Conservation (phyloP, 2,329 filamentous ascomycete genomes). For the Ascocoryne sarcoides region DNA sequence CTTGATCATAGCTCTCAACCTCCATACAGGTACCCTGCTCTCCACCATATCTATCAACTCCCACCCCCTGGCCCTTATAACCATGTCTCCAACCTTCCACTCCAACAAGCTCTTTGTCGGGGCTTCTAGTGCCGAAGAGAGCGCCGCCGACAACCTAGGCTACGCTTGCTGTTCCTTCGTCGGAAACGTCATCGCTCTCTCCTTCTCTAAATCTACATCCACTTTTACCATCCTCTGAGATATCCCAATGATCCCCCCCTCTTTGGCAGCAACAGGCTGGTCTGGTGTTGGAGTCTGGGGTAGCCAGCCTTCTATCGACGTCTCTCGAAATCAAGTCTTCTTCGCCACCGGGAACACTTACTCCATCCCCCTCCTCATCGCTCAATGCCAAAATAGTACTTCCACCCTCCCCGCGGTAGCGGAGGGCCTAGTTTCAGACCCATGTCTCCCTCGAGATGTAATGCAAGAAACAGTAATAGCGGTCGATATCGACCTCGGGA, state of each 20-base stretch:
- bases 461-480: slow-evolving; percentile 26
- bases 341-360: slow-evolving; percentile 29
- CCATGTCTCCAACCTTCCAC: slow-evolving; percentile 24
- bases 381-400: slow-evolving; percentile 19
- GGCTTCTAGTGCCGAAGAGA: slow-evolving; percentile 24
- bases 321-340: slow-evolving; percentile 21
- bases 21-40: slow-evolving; percentile 16
- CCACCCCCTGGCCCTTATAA: slow-evolving; percentile 25
- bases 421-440: slow-evolving; percentile 4
- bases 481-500: slow-evolving; percentile 16
- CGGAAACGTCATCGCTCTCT: slow-evolving; percentile 17
- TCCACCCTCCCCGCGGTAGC: slow-evolving; percentile 6
- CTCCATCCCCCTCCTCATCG: slow-evolving; percentile 14
- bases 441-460: slow-evolving; percentile 19
- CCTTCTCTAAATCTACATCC: slow-evolving; percentile 14
- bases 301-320: slow-evolving; percentile 27
- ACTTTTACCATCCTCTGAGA: slow-evolving; percentile 21
- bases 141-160: slow-evolving; percentile 4
- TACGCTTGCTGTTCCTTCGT: slow-evolving; percentile 28
- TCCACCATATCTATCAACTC: slow-evolving; percentile 19
- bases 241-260: slow-evolving; percentile 12
- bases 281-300: slow-evolving; percentile 28
- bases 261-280: slow-evolving; percentile 14
- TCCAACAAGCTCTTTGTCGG: slow-evolving; percentile 26
- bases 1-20: slow-evolving; percentile 24